Base-by-base conservation (phyloP, 2,329 filamentous ascomycete species). In the Stemphylium vesicarium region DNA sequence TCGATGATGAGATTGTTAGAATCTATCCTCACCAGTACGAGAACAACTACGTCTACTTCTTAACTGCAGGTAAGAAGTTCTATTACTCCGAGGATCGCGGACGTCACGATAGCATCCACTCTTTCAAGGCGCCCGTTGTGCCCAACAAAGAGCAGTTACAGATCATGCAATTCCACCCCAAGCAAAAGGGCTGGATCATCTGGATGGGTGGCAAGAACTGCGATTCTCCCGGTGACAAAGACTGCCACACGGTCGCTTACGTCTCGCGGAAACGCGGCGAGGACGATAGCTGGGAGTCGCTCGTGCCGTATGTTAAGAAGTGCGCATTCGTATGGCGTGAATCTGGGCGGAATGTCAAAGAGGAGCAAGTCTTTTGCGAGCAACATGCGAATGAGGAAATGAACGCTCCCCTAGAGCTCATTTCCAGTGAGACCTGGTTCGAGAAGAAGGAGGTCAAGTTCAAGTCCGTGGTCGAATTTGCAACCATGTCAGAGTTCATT, bases 401-500 rank as follows among this genome's bases (percentile, higher is more conserved):
- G 16, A 78, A 82, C 24, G 88, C 87, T 33, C 83, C 86, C 1
- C 78, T 89, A 42, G 84, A 89, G 62, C 84, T 99, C 26, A 75
- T 92, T 13, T 89, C 89, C 36, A 96, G 89, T 73, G 82, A 91
- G 38, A 87, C 96, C 67, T 92, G 88, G 77, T 96, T 96, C 69
- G 83, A 88, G 47, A 82, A 86, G 59, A 83, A 87, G 64, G 79
- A 80, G 12, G 79, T 85, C 18, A 82, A 86, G 54, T 87, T 89
- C 71, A 82, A 85, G 20, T 84, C 93, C 56, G 89, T 96, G 37
- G 86, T 89, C 64, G 88, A 89, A 64, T 98, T 96, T 75, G 94
- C 92, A 2, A 96, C 90, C 4, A 98, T 97, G 94, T 88, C 90
- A 35, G 95, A 99, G 73, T 99, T 96, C 74, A 95, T 99, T 68